Conservation (phyloP, 306 rosid species). For the Rosa multiflora region DNA sequence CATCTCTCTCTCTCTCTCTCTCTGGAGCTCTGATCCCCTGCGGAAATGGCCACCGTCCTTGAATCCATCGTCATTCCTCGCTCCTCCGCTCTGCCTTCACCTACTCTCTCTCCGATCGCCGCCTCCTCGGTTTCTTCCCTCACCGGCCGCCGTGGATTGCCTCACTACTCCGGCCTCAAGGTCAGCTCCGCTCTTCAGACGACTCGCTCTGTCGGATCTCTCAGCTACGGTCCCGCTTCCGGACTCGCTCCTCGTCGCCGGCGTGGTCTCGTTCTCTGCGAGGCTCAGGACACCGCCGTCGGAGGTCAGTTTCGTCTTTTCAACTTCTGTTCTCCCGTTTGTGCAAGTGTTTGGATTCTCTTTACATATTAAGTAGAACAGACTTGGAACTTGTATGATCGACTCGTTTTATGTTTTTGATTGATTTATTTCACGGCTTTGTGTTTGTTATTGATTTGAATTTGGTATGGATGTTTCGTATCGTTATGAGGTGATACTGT, state of each 20-base stretch:
- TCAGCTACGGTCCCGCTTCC: slow-evolving; percentile 8
- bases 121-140: slow-evolving; percentile 41
- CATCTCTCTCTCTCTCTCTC: slow-evolving; percentile 10
- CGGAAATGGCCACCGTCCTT: slow-evolving; percentile 71
- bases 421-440: background rate
- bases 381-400: background rate
- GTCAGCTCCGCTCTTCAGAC: slow-evolving; percentile 25
- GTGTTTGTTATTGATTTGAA: background rate
- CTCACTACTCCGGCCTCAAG: slow-evolving; percentile 60
- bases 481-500: background rate
- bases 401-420: background rate
- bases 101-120: slow-evolving; percentile 30
- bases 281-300: slow-evolving; percentile 73
- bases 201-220: slow-evolving; percentile 31
- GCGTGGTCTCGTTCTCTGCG: slow-evolving; percentile 48
- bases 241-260: slow-evolving; percentile 35
- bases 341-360: background rate
- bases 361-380: background rate
- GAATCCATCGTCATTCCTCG: slow-evolving; percentile 56
- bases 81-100: slow-evolving; percentile 39
- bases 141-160: slow-evolving; percentile 39
- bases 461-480: background rate
- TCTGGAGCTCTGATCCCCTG: slow-evolving; percentile 43
- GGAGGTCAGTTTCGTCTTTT: slow-evolving; percentile 43
- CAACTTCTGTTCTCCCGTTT: background rate